Evolutionary conservation across 1,284 basidiomycete genomes (phyloP).

Genomic region (Ceratobasidium sp.): DNA sequence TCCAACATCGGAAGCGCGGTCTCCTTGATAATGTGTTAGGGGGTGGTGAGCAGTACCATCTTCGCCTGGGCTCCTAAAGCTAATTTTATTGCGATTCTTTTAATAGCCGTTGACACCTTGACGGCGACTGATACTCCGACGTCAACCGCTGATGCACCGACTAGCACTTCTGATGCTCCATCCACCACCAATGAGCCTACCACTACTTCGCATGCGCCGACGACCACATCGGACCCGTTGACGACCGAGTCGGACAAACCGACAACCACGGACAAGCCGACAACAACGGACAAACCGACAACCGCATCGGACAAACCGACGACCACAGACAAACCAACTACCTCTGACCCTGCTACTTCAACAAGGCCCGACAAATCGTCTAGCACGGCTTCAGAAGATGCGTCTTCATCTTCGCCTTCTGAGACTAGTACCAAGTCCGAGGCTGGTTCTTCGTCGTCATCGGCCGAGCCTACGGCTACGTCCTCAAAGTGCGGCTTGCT

Average conservation of each 20-base stretch:
- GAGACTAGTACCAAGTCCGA: neutral
- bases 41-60: neutral
- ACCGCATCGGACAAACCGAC: too few relatives aligned
- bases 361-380: too few relatives aligned
- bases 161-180: neutral
- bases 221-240: too few relatives aligned
- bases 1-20: conserved; percentile 29
- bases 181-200: conserved; percentile 1
- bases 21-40: neutral
- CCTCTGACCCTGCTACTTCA: too few relatives aligned
- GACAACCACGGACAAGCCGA: neutral
- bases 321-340: too few relatives aligned
- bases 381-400: too few relatives aligned
- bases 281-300: neutral
- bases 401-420: conserved; percentile 23
- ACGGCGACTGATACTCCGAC: conserved; percentile 9
- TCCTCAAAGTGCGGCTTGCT: neutral
- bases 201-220: too few relatives aligned
- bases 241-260: too few relatives aligned
- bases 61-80: neutral
- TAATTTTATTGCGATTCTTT: neutral
- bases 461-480: neutral
- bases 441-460: neutral
- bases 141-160: too few relatives aligned
- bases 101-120: neutral